Evolutionary conservation across 768 basidiomycete genomes (phyloP), one percentile per base, ranked within the genome.

Genomic region (Tylopilus felleus): DNA sequence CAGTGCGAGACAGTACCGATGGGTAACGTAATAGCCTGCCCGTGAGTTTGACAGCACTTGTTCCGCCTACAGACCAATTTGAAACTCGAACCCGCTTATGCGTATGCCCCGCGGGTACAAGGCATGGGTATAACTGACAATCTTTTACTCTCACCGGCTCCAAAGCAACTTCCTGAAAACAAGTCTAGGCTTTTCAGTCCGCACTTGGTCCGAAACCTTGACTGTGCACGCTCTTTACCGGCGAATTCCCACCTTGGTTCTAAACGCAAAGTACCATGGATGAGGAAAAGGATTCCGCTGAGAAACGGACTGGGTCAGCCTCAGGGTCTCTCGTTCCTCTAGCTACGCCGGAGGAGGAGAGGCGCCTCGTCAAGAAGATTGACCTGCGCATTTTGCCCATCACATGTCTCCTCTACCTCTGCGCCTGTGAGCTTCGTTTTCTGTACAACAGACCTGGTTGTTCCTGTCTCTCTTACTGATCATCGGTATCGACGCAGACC

Each of bases 341-440:
- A 25, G 70, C 72, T 4, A 66, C 65, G 14, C 60, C 61, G 0
- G 64, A 68, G 39, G 74, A 73, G 22, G 75, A 76, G 56, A 68
- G 57, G 23, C 64, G 62, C 2, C 69, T 76, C 17, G 62, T 77
- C 19, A 64, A 66, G 49, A 76, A 75, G 55, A 55, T 77, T 28
- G 75, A 76, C 60, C 40, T 61, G 3, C 51, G 53, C 40, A 67
- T 76, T 25, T 46, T 76, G 31, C 75, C 75, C n/a, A 81, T 90
- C 45, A 78, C 84, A 3, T 89, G 86, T 63, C 68, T 88, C 31
- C 77, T 90, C 52, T 90, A 90, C 59, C 79, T 90, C 22, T 87
- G 83, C 63, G 86, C 87, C 22, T 90, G 88, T 87, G 53, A 63
- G 85, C 41, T 45, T 14, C 3, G 8, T 38, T 43, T 46, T 45